phyloP scores from a whole-genome alignment of 768 basidiomycete species.

The Agrocybe chaxingu region DNA sequence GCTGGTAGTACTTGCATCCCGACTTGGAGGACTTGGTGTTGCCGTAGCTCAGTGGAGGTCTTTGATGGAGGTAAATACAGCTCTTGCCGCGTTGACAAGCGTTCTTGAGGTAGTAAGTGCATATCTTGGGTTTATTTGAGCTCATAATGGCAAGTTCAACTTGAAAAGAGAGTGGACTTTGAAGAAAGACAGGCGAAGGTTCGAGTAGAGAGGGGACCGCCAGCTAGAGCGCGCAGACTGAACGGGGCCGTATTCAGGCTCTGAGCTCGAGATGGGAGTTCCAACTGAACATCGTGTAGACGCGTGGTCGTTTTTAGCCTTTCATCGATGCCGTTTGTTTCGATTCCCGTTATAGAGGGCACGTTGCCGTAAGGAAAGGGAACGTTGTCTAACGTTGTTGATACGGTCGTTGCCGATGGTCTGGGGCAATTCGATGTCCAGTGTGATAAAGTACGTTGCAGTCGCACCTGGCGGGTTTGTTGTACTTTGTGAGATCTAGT shows the following conservation, averaged over 20 bases:
- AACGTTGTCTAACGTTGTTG: no score
- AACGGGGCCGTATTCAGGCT: conserved; percentile 15
- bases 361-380: no score
- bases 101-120: conserved; percentile 13
- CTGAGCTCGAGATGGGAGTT: conserved; percentile 24
- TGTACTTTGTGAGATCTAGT: no score
- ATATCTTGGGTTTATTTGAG: conserved; percentile 1
- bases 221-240: conserved; percentile 20
- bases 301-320: not conserved
- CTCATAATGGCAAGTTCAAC: conserved; percentile 5
- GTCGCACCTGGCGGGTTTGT: no score
- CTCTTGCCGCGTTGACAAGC: conserved; percentile 10
- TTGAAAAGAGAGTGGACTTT: not conserved
- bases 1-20: no score
- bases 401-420: no score
- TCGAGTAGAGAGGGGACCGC: conserved; percentile 10
- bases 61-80: conserved; percentile 13
- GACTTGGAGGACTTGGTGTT: not conserved
- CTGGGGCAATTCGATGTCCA: no score
- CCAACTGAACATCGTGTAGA: conserved; percentile 12
- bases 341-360: no score
- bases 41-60: not conserved
- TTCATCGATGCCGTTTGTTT: not conserved
- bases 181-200: not conserved
- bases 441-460: no score